phyloP scores from a whole-genome alignment of 345 rosid genomes.

The Pistacia integerrima region DNA sequence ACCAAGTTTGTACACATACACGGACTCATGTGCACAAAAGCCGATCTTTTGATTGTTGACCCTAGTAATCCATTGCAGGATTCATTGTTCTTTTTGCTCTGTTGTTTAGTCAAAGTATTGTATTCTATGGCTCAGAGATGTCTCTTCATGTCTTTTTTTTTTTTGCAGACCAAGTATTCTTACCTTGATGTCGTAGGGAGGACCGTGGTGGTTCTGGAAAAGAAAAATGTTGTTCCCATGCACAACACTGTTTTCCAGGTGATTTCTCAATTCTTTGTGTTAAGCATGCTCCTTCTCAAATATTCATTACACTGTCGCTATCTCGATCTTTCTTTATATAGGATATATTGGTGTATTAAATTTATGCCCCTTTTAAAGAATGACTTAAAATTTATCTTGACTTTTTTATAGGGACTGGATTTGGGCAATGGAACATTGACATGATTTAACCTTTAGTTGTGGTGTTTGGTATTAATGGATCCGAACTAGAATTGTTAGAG shows the following conservation, averaged over 20 bases:
- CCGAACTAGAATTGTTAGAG: neutral
- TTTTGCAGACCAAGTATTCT: conserved; percentile 80
- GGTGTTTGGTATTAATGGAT: neutral
- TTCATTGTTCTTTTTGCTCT: neutral
- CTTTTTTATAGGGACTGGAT: neutral
- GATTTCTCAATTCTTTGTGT: conserved; percentile 14
- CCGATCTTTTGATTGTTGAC: neutral
- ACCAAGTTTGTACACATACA: neutral
- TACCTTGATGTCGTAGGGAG: conserved; percentile 98
- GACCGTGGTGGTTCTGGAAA: conserved; percentile 89
- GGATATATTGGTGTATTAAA: neutral
- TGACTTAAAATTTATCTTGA: neutral
- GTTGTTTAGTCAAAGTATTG: neutral
- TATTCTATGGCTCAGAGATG: conserved; percentile 16
- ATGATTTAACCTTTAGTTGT: neutral
- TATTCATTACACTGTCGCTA: conserved; percentile 4
- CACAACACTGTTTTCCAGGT: conserved; percentile 92
- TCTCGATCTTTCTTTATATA: conserved; percentile 2
- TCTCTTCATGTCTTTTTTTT: conserved; percentile 7
- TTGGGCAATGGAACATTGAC: neutral
- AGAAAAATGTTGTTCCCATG: conserved; percentile 79
- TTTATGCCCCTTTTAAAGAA: neutral
- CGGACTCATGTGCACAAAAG: neutral
- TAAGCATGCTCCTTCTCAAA: neutral
- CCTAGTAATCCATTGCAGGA: neutral